phyloP scores from a whole-genome alignment of 2,329 filamentous ascomycete genomes.

The Xylariales sp. region DNA sequence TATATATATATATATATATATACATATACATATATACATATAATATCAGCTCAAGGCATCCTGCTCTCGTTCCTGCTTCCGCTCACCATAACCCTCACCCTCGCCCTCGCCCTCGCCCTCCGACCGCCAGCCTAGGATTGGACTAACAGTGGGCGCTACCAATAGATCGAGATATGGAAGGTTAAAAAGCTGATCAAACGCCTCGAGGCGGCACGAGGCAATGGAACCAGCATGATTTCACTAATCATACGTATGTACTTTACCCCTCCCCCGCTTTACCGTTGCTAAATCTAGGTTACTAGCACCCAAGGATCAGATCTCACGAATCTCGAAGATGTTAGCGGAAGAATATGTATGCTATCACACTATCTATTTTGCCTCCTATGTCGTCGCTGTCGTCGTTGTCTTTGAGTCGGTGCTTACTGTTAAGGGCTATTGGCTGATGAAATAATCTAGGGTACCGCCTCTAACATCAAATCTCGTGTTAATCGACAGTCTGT shows the following conservation, averaged over 20 bases:
- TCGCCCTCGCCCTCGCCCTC: background rate
- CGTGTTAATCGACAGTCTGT: slow-evolving; percentile 99
- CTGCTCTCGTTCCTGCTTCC: slow-evolving; percentile 1
- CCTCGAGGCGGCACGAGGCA: slow-evolving; percentile 94
- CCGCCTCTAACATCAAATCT: slow-evolving; percentile 99
- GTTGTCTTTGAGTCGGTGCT: slow-evolving; percentile 1
- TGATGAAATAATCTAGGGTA: slow-evolving; percentile 71
- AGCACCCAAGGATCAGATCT: slow-evolving; percentile 99
- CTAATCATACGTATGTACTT: slow-evolving; percentile 88
- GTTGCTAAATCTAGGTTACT: slow-evolving; percentile 62
- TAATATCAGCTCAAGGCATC: slow-evolving; percentile 29
- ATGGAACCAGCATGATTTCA: slow-evolving; percentile 99
- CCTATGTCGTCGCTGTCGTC: background rate
- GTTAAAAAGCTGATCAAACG: slow-evolving; percentile 99
- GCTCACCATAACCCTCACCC: background rate
- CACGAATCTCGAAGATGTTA: slow-evolving; percentile 98
- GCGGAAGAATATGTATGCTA: slow-evolving; percentile 97
- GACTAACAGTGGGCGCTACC: slow-evolving; percentile 38
- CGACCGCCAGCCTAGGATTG: slow-evolving; percentile 37
- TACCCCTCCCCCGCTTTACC: slow-evolving; percentile 45
- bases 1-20: background rate
- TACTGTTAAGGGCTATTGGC: slow-evolving; percentile 25
- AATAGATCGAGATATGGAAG: slow-evolving; percentile 86
- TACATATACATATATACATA: no score
- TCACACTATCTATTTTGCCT: slow-evolving; percentile 6